Base-by-base conservation (phyloP, 768 basidiomycete species). In the Heimioporus sp. region DNA sequence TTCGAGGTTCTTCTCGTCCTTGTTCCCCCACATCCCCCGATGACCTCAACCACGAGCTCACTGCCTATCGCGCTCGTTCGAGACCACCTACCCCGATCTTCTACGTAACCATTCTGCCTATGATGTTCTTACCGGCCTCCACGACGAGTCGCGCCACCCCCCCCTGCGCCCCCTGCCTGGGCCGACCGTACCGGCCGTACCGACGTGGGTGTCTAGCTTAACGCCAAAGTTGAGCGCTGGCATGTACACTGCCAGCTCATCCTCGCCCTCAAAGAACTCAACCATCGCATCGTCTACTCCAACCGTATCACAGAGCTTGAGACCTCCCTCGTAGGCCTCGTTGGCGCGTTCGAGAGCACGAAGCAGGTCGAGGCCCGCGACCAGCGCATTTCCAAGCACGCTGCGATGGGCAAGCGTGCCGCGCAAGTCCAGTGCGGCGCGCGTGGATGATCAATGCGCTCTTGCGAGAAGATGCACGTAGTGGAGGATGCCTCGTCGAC, bases 391-490 rank as follows among this genome's bases (percentile, higher is more conserved):
- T n/a, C 56, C 43, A 67, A 55, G 31, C 49, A 58, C 45, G 59
- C 62, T 30, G 61, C 56, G 61, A 72, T 78, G 69, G 75, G 80
- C 56, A 85, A 85, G 62, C 74, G 75, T 9, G 79, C 83, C 34
- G 65, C 73, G 21, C 70, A 90, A 46, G 95, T 97, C 67, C 73
- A 79, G 41, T 79, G 80, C 50, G 92, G 92, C 81, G 92, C 36
- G 93, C 95, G 10, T 98, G 95, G 95, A 87, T 96, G 75, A 88
- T 97, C 54, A 81, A 86, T 31, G 80, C 80, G 48, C 65, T 81
- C 19, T 76, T 78, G 41, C 53, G 51, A 45, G 64, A 48, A 15
- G 55, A 24, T 32, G 37, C n/a, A n/a, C n/a, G n/a, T n/a, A n/a
- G 46, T 20, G 19, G 37, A 38, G 21, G 54, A 58, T 9, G 45